phyloP scores from a whole-genome alignment of 2,329 filamentous ascomycete genomes.

The Akanthomyces lecanii region DNA sequence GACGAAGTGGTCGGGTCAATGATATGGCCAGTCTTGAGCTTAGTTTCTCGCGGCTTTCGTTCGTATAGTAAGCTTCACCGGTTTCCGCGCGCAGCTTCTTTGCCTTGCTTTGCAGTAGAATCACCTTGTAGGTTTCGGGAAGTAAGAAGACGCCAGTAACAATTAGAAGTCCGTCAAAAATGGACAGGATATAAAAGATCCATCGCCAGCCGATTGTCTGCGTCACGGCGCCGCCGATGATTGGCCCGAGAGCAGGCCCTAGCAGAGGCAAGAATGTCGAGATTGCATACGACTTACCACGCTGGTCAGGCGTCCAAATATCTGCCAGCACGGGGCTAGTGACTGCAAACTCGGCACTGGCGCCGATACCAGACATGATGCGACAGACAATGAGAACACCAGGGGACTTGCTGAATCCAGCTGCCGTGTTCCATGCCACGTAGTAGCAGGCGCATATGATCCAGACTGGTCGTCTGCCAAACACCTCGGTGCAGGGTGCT shows the following conservation, averaged over 20 bases:
- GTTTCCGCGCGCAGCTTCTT: conserved; percentile 1
- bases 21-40: background rate
- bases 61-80: conserved; percentile 1
- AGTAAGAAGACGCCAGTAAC: conserved; percentile 49
- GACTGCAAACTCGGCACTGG: conserved; percentile 29
- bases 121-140: conserved; percentile 58
- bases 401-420: conserved; percentile 28
- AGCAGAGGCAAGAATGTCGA: conserved; percentile 35
- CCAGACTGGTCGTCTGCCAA: conserved; percentile 33
- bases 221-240: conserved; percentile 62
- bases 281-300: conserved; percentile 34
- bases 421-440: conserved; percentile 34
- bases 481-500: conserved; percentile 32
- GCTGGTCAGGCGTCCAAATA: conserved; percentile 32
- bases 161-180: conserved; percentile 52
- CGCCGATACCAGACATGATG: conserved; percentile 25
- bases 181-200: conserved; percentile 64
- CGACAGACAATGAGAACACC: conserved; percentile 30
- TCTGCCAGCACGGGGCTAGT: conserved; percentile 35
- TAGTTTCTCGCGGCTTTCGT: background rate
- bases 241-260: conserved; percentile 63
- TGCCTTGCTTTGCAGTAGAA: conserved; percentile 41
- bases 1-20: conserved; percentile 25
- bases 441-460: conserved; percentile 30
- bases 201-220: conserved; percentile 63